Evolutionary conservation across 352 stramenopile genomes (phyloP).

Genomic region (Globisporangium recalcitrans): DNA sequence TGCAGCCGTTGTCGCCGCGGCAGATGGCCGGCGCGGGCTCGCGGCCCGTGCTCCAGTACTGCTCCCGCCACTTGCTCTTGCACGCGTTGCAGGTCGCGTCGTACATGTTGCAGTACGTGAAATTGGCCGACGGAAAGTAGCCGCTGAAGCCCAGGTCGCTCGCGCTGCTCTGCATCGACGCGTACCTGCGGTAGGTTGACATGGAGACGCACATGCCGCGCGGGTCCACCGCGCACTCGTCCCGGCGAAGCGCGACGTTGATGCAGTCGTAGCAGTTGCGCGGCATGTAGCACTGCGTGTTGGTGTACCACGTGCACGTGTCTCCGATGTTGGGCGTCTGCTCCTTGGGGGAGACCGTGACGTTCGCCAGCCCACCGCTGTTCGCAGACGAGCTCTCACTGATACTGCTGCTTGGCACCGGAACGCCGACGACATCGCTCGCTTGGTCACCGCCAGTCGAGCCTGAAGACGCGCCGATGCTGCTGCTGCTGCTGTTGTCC

Average conservation of each 20-base stretch:
- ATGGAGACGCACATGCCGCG: conserved; percentile 18
- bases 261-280: conserved; percentile 18
- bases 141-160: conserved; percentile 4
- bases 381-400: background rate
- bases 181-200: conserved; percentile 3
- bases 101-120: conserved; percentile 11
- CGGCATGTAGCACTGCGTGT: conserved; percentile 8
- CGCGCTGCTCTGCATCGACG: background rate
- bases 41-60: conserved; percentile 7
- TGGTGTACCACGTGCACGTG: conserved; percentile 16
- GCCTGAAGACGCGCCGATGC: background rate
- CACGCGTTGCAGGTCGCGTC: conserved; percentile 13
- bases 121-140: conserved; percentile 18
- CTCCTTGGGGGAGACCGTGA: conserved; percentile 1
- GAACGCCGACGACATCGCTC: background rate
- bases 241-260: conserved; percentile 4
- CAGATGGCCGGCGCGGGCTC: background rate
- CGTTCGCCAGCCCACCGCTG: background rate
- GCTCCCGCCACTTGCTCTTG: conserved; percentile 8
- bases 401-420: background rate
- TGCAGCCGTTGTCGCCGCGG: conserved; percentile 7
- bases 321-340: background rate
- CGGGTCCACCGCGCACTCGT: conserved; percentile 14
- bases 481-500: background rate
- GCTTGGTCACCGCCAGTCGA: background rate